Conservation (phyloP, 306 rosid genomes). For the Cercis canadensis region DNA sequence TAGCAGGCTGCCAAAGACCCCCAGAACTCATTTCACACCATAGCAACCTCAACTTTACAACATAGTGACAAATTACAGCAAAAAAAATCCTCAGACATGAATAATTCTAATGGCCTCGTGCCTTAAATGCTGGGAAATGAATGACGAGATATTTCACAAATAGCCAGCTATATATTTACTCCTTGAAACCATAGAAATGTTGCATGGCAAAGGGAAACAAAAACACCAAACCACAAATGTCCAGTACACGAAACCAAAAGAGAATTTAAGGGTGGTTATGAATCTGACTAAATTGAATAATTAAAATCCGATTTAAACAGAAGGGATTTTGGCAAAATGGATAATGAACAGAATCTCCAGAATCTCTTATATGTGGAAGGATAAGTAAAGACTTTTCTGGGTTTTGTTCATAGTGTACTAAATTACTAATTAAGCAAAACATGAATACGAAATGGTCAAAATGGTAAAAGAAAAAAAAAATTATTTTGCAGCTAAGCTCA, state of each 20-base stretch:
- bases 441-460: constrained; percentile 11
- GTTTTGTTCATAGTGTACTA: constrained; percentile 25
- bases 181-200: constrained; percentile 48
- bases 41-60: constrained; percentile 23
- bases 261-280: constrained; percentile 31
- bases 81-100: constrained; percentile 34
- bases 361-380: constrained; percentile 52
- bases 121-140: constrained; percentile 10
- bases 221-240: constrained; percentile 17
- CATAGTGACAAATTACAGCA: constrained; percentile 15
- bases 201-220: constrained; percentile 35
- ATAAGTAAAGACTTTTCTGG: constrained; percentile 34
- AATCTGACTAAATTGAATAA: constrained; percentile 42
- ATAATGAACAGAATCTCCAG: constrained; percentile 35
- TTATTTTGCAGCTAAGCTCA: constrained; percentile 40
- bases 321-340: constrained; percentile 44
- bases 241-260: constrained; percentile 21
- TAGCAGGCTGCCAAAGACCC: constrained; percentile 20
- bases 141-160: constrained; percentile 19
- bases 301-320: constrained; percentile 40
- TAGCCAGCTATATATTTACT: constrained; percentile 35
- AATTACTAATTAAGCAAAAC: constrained; percentile 27
- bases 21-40: constrained; percentile 32
- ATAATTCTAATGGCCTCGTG: neutral
- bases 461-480: constrained; percentile 25